phyloP scores from a whole-genome alignment of 2,329 filamentous ascomycete species.

The Ascochyta koolunga region DNA sequence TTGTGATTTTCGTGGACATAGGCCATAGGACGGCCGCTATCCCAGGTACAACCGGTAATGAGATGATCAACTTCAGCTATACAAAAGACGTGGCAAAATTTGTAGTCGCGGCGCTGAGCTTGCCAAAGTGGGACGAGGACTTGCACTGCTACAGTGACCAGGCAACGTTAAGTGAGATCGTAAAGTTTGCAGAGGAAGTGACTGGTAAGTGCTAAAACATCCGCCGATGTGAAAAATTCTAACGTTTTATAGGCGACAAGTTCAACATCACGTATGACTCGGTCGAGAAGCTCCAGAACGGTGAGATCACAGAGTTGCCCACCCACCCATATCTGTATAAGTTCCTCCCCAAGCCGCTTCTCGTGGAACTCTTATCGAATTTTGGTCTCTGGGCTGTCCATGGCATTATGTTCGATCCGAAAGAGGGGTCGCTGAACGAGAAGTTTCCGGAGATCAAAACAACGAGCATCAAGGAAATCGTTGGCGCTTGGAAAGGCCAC shows the following conservation, averaged over 20 bases:
- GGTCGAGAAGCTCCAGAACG: constrained; percentile 18
- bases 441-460: constrained; percentile 25
- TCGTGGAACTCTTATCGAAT: constrained; percentile 14
- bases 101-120: constrained; percentile 14
- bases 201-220: constrained; percentile 9
- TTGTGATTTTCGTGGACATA: constrained; percentile 23
- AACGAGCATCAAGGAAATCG: constrained; percentile 16
- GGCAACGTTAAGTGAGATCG: constrained; percentile 53
- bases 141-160: constrained; percentile 46
- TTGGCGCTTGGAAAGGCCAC: constrained; percentile 16
- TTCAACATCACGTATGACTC: constrained; percentile 25
- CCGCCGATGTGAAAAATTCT: not conserved
- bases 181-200: constrained; percentile 51
- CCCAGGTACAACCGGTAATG: constrained; percentile 24
- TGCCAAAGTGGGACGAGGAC: constrained; percentile 44
- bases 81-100: constrained; percentile 27
- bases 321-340: constrained; percentile 18
- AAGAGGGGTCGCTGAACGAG: constrained; percentile 22
- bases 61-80: constrained; percentile 21
- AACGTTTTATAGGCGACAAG: constrained; percentile 34
- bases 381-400: constrained; percentile 21
- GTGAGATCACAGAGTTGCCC: constrained; percentile 26
- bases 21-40: constrained; percentile 22
- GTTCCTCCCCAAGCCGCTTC: constrained; percentile 23
- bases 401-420: constrained; percentile 10